Conservation (phyloP, 176 grass and related monocot genomes). For the Phoenix dactylifera region DNA sequence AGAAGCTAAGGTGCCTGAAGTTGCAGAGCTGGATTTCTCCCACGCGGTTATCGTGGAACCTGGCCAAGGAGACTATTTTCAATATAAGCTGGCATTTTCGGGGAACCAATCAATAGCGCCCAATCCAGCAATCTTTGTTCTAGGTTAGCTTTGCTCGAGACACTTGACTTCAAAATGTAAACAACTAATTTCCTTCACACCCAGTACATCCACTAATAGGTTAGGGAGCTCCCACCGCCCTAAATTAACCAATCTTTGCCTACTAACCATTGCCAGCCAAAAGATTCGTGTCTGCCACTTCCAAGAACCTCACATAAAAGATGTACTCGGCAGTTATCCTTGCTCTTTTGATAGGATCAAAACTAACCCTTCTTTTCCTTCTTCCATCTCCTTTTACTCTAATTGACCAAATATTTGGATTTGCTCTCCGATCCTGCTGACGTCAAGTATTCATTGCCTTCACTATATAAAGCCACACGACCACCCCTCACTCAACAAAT, state of each 20-base stretch:
- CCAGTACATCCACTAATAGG: no score
- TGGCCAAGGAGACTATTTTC: no score
- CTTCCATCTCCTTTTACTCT: not conserved
- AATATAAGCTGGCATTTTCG: no score
- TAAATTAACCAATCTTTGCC: not conserved
- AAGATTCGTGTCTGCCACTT: not conserved
- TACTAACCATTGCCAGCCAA: not conserved
- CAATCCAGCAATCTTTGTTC: no score
- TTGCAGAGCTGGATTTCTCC: not conserved
- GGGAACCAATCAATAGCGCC: no score
- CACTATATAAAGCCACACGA: constrained; percentile 1
- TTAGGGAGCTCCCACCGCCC: no score
- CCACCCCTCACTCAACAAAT: not conserved
- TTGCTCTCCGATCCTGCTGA: no score
- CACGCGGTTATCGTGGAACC: no score
- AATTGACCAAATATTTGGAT: not conserved
- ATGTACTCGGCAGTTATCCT: not conserved
- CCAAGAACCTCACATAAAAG: not conserved
- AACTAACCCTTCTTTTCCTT: not conserved
- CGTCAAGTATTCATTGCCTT: not conserved
- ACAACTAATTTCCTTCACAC: no score
- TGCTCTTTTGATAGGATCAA: not conserved
- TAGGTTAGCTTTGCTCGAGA: no score
- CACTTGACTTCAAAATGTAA: no score
- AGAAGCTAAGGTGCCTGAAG: not conserved